Evolutionary conservation across 2,329 filamentous ascomycete genomes (phyloP), one percentile per base, ranked within the genome.

Genomic region (Basipetospora chlamydospora): DNA sequence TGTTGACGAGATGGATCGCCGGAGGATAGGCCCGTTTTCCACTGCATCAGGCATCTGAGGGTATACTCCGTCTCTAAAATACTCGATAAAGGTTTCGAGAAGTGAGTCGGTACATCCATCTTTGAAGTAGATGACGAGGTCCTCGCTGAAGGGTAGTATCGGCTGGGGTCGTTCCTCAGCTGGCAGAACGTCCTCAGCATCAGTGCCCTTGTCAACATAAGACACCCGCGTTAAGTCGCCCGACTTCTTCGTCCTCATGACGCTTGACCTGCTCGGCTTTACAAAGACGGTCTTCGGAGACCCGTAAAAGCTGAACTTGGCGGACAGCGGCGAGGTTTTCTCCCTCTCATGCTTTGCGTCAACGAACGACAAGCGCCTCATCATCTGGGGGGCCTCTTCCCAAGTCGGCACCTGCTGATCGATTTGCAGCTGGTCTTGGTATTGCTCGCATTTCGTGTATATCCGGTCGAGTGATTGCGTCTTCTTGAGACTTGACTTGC

Each of bases 61-160:
- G 39, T 57, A 60, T 20, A 34, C 49, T 6, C 58, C 56, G 15
- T 57, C 49, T 39, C 55, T 58, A 43, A 72, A 67, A 2, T 62
- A 59, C 20, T 55, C 51, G 22, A 75, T 54, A 12, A 67, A 58
- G 1, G 57, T 57, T 16, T 66, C 61, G 2, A 76, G 49, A 0
- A 65, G 46, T 2, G 49, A 41, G 40, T 69, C 59, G 0, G 50
- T 47, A 1, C 52, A 49, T 2, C 61, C 60, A 7, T 63, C 58
- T 11, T 61, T 64, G 38, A 77, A 63, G 31, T 69, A 58, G 17
- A 79, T 56, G 3, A 76, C 59, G 2, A 76, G 47, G 41, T 78
- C 67, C 45, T 78, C 74, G 0, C 58, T 46, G 28, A 95, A 51
- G 0, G 67, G 63, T 16, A 78, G 55, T 1, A 73, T 58, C 1